phyloP scores from a whole-genome alignment of 2,329 filamentous ascomycete species.

The Berkeleyomyces rouxiae region DNA sequence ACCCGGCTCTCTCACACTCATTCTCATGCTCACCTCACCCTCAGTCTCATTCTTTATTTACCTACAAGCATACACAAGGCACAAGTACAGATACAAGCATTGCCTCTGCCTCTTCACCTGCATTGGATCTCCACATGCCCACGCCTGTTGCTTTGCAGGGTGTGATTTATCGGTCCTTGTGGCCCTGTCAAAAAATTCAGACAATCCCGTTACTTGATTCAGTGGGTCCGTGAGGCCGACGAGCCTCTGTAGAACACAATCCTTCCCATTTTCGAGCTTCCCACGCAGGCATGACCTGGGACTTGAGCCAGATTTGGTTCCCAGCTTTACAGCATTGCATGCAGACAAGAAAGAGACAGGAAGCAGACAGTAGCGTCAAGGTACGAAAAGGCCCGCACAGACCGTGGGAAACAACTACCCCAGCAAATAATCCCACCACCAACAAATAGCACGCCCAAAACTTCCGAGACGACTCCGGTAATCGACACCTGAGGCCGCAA shows the following conservation, averaged over 20 bases:
- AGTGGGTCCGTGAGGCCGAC: neutral
- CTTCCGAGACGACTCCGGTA: conserved; percentile 16
- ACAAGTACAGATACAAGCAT: neutral
- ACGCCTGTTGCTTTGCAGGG: neutral
- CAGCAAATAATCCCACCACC: neutral
- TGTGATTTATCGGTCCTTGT: neutral
- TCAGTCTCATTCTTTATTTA: neutral
- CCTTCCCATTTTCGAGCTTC: neutral
- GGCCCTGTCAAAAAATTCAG: conserved; percentile 1
- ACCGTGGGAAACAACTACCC: neutral
- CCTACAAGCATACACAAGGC: too few relatives aligned
- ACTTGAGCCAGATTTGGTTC: neutral
- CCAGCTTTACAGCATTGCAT: neutral
- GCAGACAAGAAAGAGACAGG: neutral
- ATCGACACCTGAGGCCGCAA: conserved; percentile 7
- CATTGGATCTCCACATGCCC: neutral
- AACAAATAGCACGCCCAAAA: conserved; percentile 5
- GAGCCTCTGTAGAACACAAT: neutral
- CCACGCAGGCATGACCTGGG: neutral
- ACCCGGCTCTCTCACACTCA: neutral
- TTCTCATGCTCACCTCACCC: neutral
- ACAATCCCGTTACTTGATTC: neutral
- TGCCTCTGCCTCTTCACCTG: neutral
- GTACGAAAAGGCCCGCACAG: neutral
- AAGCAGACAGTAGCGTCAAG: neutral